These are phyloP conservation scores for Aspergillus luchuensis DNA, from an alignment of 2,329 filamentous ascomycete genomes.

Conservation along the genomic window DNA sequence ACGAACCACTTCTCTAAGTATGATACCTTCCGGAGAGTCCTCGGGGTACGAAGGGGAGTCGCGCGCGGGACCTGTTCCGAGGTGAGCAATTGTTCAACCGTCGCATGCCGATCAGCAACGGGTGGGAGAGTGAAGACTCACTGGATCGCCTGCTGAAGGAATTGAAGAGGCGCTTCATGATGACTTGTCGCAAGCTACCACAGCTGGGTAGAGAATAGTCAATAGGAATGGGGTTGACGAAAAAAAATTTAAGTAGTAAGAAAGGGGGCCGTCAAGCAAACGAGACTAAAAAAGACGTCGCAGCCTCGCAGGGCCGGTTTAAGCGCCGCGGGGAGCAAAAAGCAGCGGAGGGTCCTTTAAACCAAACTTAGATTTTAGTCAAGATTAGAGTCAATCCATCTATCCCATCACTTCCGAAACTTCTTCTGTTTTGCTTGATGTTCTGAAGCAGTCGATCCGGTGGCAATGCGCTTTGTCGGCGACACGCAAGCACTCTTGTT, in stretches of 20 bases:
- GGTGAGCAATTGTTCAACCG: background rate
- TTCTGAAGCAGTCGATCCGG: background rate
- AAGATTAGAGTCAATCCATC: background rate
- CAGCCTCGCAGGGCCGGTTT: background rate
- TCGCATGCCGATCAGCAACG: slow-evolving; percentile 9
- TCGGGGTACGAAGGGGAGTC: slow-evolving; percentile 31
- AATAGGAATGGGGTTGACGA: slow-evolving; percentile 7
- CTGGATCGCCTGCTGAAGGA: slow-evolving; percentile 35
- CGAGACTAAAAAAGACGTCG: background rate
- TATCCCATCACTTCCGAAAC: background rate
- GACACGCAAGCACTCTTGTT: slow-evolving; percentile 10
- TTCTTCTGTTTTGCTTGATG: background rate
- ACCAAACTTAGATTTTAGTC: background rate
- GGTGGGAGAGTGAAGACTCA: slow-evolving; percentile 23
- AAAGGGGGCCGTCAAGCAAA: slow-evolving; percentile 3
- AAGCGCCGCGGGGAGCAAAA: slow-evolving; percentile 10
- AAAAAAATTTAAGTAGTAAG: background rate
- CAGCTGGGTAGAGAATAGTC: background rate
- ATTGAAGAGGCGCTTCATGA: slow-evolving; percentile 43
- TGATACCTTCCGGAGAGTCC: slow-evolving; percentile 43
- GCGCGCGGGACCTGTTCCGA: slow-evolving; percentile 25
- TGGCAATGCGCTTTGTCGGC: slow-evolving; percentile 7
- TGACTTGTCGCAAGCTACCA: background rate
- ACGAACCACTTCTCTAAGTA: slow-evolving; percentile 47
- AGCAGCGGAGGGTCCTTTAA: slow-evolving; percentile 3